phyloP scores from a whole-genome alignment of 179 eudicot genomes.

The Beta macrorhiza region DNA sequence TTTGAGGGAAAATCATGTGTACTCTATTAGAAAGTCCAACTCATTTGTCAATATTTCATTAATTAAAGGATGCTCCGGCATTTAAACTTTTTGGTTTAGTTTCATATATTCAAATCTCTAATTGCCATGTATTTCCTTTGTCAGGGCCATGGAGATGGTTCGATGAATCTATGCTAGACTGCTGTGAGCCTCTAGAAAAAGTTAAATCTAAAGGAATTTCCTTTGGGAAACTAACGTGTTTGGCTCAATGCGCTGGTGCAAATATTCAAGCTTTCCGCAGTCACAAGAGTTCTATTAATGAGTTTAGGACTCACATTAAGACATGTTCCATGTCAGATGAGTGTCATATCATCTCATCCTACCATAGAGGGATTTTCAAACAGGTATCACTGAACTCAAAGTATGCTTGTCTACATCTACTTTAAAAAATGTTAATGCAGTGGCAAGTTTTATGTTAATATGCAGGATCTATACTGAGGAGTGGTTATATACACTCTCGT shows the following conservation, averaged over 20 bases:
- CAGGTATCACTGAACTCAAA: constrained; percentile 48
- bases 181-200: constrained; percentile 89
- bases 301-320: constrained; percentile 62
- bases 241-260: constrained; percentile 95
- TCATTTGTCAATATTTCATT: neutral
- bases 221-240: constrained; percentile 79
- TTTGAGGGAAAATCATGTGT: too few relatives aligned
- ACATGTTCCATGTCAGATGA: constrained; percentile 65
- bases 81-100: neutral
- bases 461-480: neutral
- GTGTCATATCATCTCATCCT: constrained; percentile 78
- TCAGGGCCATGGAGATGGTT: constrained; percentile 99
- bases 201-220: constrained; percentile 81
- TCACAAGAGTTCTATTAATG: constrained; percentile 59
- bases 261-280: constrained; percentile 73
- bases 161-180: constrained; percentile 91
- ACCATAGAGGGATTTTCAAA: constrained; percentile 67
- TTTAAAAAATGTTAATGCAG: neutral
- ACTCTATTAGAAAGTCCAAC: neutral
- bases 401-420: neutral
- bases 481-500: neutral
- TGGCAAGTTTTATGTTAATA: neutral
- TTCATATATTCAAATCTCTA: neutral
- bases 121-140: neutral
- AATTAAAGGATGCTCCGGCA: neutral